Conservation (phyloP, 139 green algal species). For the Diplosphaera chodatii region DNA sequence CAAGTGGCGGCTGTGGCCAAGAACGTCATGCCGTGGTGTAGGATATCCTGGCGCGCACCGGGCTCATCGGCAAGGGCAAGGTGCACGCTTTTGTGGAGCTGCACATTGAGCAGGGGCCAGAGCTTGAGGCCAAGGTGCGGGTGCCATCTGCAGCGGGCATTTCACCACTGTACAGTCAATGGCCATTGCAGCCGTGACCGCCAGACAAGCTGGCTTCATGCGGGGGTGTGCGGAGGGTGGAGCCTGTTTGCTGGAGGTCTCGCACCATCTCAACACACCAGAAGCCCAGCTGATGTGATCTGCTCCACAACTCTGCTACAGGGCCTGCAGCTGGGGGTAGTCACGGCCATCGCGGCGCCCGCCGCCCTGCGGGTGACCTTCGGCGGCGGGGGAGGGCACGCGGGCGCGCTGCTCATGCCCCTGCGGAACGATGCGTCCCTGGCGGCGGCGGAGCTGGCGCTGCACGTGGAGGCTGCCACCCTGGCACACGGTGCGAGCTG, state of each 20-base stretch:
- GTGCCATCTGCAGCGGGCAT: too few relatives aligned
- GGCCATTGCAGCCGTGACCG: too few relatives aligned
- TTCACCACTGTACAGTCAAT: too few relatives aligned
- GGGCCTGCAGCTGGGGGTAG: slow-evolving; percentile 74
- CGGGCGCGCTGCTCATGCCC: slow-evolving; percentile 49
- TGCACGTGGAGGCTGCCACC: slow-evolving; percentile 56
- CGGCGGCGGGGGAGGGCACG: slow-evolving; percentile 74
- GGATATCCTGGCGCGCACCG: slow-evolving; percentile 15
- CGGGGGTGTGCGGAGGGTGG: too few relatives aligned
- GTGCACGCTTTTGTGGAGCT: slow-evolving; percentile 89
- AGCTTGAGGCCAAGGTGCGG: slow-evolving; percentile 53
- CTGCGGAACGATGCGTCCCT: slow-evolving; percentile 80
- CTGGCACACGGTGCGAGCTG: slow-evolving; percentile 19
- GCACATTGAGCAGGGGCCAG: slow-evolving; percentile 94
- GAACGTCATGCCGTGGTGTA: background rate
- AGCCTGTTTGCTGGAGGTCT: too few relatives aligned
- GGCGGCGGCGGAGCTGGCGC: slow-evolving; percentile 82
- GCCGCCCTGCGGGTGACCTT: slow-evolving; percentile 73
- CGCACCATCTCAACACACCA: too few relatives aligned
- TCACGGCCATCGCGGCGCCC: slow-evolving; percentile 91
- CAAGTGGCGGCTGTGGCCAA: too few relatives aligned
- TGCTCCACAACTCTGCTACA: slow-evolving; percentile 21
- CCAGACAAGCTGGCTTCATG: too few relatives aligned
- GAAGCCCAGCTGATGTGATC: too few relatives aligned
- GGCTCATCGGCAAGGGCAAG: slow-evolving; percentile 13